Percentiles rank a stretch among this genome's conserved stretches.
These are phyloP conservation scores for Shiraia sp. DNA, from an alignment of 2,329 filamentous ascomycete genomes.

Conservation along the genomic window DNA sequence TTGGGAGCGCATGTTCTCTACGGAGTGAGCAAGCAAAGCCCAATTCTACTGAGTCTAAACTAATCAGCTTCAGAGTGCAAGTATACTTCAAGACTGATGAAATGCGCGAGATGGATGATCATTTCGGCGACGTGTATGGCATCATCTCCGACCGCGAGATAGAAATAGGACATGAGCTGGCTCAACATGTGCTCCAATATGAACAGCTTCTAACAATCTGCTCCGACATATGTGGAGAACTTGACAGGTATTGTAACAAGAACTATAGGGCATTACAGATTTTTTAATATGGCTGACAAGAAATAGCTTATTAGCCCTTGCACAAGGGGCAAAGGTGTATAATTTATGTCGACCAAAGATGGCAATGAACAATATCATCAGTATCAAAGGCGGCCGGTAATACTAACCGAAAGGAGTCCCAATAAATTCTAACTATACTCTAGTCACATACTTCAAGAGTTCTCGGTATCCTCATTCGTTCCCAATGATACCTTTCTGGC, in stretches of 20 bases:
- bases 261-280: too few species aligned
- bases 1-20: slow-evolving; percentile 80
- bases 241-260: slow-evolving; percentile 62
- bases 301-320: slow-evolving; percentile 73
- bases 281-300: slow-evolving; percentile 7
- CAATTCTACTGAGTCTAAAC: not conserved
- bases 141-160: slow-evolving; percentile 90
- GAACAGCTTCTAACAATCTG: slow-evolving; percentile 67
- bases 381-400: slow-evolving; percentile 74
- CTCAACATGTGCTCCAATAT: slow-evolving; percentile 69
- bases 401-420: slow-evolving; percentile 6
- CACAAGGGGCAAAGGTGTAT: slow-evolving; percentile 75
- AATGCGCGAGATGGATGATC: slow-evolving; percentile 79
- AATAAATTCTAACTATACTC: not conserved
- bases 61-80: slow-evolving; percentile 46
- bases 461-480: slow-evolving; percentile 78
- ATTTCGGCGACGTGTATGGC: slow-evolving; percentile 83
- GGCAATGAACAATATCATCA: slow-evolving; percentile 69
- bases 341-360: slow-evolving; percentile 72
- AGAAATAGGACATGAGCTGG: slow-evolving; percentile 79
- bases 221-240: slow-evolving; percentile 82
- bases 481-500: slow-evolving; percentile 76
- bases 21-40: slow-evolving; percentile 49
- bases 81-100: slow-evolving; percentile 85
- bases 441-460: slow-evolving; percentile 82